Evolutionary conservation across 495 filamentous ascomycete genomes (phyloP).

Genomic region (Penicillium salamii): DNA sequence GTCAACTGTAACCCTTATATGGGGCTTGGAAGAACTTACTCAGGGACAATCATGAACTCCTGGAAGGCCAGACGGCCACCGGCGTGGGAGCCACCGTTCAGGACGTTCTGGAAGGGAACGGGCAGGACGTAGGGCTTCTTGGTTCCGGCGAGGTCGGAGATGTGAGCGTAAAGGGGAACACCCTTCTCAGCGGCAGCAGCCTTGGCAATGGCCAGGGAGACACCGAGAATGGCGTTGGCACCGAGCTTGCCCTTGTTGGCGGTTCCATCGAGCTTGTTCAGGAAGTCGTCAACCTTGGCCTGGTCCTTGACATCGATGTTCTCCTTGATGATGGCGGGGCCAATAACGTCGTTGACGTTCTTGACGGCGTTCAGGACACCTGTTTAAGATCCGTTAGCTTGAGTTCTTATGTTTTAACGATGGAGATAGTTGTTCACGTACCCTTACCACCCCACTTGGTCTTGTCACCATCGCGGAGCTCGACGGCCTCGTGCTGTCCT

Average conservation of each 20-base stretch:
- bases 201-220: conserved; percentile 94
- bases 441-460: conserved; percentile 95
- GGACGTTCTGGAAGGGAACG: conserved; percentile 99
- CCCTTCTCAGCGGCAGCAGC: conserved; percentile 98
- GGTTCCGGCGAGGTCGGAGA: conserved; percentile 97
- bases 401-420: neutral
- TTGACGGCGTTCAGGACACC: conserved; percentile 89
- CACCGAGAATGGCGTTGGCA: conserved; percentile 98
- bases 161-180: conserved; percentile 94
- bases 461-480: conserved; percentile 99
- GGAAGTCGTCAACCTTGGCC: conserved; percentile 84
- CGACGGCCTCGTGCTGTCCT: conserved; percentile 97
- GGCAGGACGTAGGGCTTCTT: conserved; percentile 99
- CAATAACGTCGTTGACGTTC: conserved; percentile 95
- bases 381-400: conserved; percentile 19
- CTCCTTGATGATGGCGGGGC: conserved; percentile 86
- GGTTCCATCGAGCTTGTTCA: conserved; percentile 94
- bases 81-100: conserved; percentile 98
- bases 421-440: conserved; percentile 23
- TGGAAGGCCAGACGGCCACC: conserved; percentile 99
- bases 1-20: neutral
- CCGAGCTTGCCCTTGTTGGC: conserved; percentile 97
- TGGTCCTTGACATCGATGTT: conserved; percentile 97
- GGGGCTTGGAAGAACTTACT: conserved; percentile 44
- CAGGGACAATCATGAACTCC: conserved; percentile 99